Base-by-base conservation (phyloP, 179 eudicot species). In the Dionaea muscipula region DNA sequence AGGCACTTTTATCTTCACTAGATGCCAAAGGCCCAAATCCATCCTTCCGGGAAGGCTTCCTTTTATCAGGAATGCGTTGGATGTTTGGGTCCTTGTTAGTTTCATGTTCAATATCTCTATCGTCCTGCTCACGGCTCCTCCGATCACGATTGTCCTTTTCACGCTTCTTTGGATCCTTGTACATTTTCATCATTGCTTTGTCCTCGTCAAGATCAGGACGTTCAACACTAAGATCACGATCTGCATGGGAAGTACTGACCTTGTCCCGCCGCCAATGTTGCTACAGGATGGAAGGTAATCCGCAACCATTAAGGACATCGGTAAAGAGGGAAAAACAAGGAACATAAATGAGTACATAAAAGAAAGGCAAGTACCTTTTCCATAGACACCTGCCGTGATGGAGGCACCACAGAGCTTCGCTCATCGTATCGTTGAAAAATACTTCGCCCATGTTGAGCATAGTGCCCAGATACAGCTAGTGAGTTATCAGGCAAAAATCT, bases 401-500 rank as follows among this genome's bases (percentile, higher is more conserved):
- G 13, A 47, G 75, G 72, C 68, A 79, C 46, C 7, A 70, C 76
- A 53, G 81, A 68, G 58, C 72, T 73, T 59, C 81, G 68, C 57
- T 84, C 94, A 48, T 84, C 86, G 58, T 55, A 68, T 23, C 73
- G 81, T 47, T 57, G 68, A 26, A 75, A 60, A 46, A 62, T 36
- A 46, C 61, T 76, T 47, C 73, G 80, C n/a, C 68, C 82, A 66
- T 72, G 68, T 24, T 72, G 73, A 70, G 77, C 56, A 38, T 75
- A 77, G 40, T 73, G 75, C 26, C 67, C 67, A 61, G 83, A 50
- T 41, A 77, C 71, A 6, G 84, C 39, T 1, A 77, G 72, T 55
- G 98, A 84, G 63, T 74, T 74, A 71, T 87, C 91, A 5, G 98
- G 98, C 67, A 91, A 73, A 64, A 91, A 91, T 64, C 84, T 77